Percentiles rank a stretch among this genome's conserved stretches.
phyloP scores from a whole-genome alignment of 2,329 filamentous ascomycete species.

The Westerdykella sp. region DNA sequence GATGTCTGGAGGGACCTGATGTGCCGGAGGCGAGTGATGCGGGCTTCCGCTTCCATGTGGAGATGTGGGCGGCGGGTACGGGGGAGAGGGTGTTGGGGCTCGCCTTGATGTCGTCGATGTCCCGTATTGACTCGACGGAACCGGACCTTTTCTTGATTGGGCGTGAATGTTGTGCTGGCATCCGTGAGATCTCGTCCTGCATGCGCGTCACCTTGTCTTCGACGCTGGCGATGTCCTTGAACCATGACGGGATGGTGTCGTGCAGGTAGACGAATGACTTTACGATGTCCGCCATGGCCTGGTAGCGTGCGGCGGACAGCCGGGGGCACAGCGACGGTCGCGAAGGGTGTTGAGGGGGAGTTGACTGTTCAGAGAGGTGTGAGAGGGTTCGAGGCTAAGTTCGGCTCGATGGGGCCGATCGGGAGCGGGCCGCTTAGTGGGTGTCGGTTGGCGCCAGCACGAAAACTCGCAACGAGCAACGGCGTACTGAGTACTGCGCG shows the following conservation, averaged over 20 bases:
- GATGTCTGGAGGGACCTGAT: slow-evolving; percentile 51
- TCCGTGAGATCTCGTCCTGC: slow-evolving; percentile 29
- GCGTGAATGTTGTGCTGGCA: slow-evolving; percentile 21
- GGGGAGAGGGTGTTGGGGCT: slow-evolving; percentile 7
- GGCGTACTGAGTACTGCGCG: neutral
- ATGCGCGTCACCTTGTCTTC: slow-evolving; percentile 29
- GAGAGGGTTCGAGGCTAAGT: neutral
- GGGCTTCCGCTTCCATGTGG: slow-evolving; percentile 40
- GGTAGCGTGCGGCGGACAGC: slow-evolving; percentile 1
- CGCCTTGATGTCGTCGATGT: slow-evolving; percentile 20
- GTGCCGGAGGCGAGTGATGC: slow-evolving; percentile 37
- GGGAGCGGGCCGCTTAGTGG: neutral
- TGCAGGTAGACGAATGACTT: slow-evolving; percentile 35
- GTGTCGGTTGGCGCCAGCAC: neutral
- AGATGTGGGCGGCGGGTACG: slow-evolving; percentile 9
- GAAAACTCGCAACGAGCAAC: neutral
- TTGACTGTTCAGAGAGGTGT: neutral
- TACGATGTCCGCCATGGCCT: slow-evolving; percentile 34
- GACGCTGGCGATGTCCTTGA: slow-evolving; percentile 26
- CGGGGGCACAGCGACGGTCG: neutral
- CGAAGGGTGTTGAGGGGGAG: neutral
- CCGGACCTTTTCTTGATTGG: slow-evolving; percentile 27
- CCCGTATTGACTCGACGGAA: slow-evolving; percentile 35
- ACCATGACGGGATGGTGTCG: slow-evolving; percentile 36
- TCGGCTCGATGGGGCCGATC: neutral